Base-by-base conservation (phyloP, 371 early-diverging fungal species). In the Basidiobolus meristosporus region DNA sequence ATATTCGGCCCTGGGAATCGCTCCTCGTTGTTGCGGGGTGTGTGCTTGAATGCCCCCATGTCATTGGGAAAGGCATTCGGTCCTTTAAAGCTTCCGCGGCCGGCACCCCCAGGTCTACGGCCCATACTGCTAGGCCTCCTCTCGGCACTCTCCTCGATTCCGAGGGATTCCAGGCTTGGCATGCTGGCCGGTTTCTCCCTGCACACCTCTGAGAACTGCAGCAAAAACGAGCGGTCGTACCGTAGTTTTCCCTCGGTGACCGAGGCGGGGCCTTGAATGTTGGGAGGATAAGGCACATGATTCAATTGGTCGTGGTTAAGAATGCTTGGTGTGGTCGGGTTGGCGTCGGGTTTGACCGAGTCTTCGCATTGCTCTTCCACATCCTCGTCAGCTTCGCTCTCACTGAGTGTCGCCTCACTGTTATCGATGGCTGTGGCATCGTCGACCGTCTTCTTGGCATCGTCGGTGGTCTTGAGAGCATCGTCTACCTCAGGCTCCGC, bases 201-300 rank as follows among this genome's bases (percentile, higher is more conserved):
- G 55, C 82, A 74, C 28, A 75, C 56, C 6, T 59, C 56, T 51
- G 60, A 62, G 60, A 89, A 88, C 42, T 70, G 73, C 59, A 80
- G 57, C 58, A 93, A 66, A 54, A 90, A 93, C 38, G 62, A 70
- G 41, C 66, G 63, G 17, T 66, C 64, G 46, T 81, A 81, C 44
- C 63, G 52, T 37, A 64, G 64, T 50, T 63, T 68, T 32, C 70
- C 68, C 38, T 47, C 45, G 7, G 42, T 47, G 33, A 54, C 54
- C 40, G 54, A 48, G 26, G 21, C 32, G 14, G 53, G 54, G 7
- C 64, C 62, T 35, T 54, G 54, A 30, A 68, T 57, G 11, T 54
- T 45, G 33, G 59, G 43, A 23, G 72, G 65, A 46, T 68, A 59
- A 46, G 46, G 1, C 41, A 62, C 50, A 50, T 51, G 40, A 46